phyloP scores from a whole-genome alignment of 495 filamentous ascomycete genomes.

The Annulohypoxylon moriforme region DNA sequence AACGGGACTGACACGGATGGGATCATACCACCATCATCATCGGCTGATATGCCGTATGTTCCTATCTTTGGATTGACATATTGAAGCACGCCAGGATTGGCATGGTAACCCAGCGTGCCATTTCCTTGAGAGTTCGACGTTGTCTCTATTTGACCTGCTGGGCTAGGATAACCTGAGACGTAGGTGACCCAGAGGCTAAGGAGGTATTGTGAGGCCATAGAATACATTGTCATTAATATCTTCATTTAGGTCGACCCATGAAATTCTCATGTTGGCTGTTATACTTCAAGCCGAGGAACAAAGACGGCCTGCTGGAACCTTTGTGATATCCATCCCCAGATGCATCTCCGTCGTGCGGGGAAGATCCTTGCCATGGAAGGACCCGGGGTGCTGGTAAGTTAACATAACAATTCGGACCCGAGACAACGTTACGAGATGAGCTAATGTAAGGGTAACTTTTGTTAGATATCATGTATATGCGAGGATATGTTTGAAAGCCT shows the following conservation, averaged over 20 bases:
- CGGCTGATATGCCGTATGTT: conserved; percentile 42
- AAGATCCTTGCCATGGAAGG: conserved; percentile 3
- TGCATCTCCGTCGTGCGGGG: conserved; percentile 8
- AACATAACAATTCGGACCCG: not conserved
- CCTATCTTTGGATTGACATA: conserved; percentile 50
- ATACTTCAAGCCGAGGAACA: conserved; percentile 2
- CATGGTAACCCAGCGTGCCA: conserved; percentile 33
- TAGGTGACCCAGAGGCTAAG: not conserved
- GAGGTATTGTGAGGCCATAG: not conserved
- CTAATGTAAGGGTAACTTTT: not conserved
- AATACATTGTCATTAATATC: conserved; percentile 13
- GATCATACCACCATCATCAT: conserved; percentile 51
- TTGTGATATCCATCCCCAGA: not conserved
- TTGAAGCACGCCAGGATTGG: conserved; percentile 42
- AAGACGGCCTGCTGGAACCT: not conserved
- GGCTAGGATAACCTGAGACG: conserved; percentile 3
- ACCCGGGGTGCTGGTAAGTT: not conserved
- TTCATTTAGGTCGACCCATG: not conserved
- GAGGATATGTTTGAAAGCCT: too few relatives aligned
- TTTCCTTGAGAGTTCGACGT: not conserved
- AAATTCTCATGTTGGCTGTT: too few relatives aligned
- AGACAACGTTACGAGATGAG: not conserved
- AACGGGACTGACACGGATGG: conserved; percentile 50
- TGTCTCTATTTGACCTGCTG: not conserved
- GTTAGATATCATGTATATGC: not conserved